phyloP scores from a whole-genome alignment of 2,329 filamentous ascomycete species.

The Colletotrichum sp. region DNA sequence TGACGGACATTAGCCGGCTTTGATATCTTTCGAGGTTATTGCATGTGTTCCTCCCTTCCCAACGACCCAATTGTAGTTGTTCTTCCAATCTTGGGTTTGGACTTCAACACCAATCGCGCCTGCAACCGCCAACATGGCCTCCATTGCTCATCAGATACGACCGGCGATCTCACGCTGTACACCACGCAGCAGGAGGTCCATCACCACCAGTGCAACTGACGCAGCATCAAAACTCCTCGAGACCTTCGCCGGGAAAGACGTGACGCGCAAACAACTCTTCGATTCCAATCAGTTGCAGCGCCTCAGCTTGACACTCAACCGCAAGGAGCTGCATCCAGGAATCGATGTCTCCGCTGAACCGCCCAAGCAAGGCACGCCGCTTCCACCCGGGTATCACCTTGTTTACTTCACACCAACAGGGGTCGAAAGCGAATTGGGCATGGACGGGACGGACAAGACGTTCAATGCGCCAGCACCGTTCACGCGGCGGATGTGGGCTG shows the following conservation, averaged over 20 bases:
- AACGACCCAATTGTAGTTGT: neutral
- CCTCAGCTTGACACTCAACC: conserved; percentile 62
- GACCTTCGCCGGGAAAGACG: conserved; percentile 30
- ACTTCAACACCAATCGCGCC: neutral
- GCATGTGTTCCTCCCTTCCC: neutral
- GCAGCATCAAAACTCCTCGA: conserved; percentile 36
- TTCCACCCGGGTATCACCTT: conserved; percentile 67
- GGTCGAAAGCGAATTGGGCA: conserved; percentile 57
- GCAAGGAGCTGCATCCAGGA: conserved; percentile 42
- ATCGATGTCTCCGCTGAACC: conserved; percentile 41
- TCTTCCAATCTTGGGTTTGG: neutral
- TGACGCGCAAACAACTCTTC: conserved; percentile 49
- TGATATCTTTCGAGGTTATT: neutral
- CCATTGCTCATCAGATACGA: neutral
- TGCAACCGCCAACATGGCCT: neutral
- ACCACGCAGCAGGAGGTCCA: neutral
- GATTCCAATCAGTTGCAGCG: conserved; percentile 70
- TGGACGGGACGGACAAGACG: conserved; percentile 64
- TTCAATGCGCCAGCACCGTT: conserved; percentile 67
- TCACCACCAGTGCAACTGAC: neutral
- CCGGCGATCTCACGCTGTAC: neutral
- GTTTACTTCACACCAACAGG: conserved; percentile 67
- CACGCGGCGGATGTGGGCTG: conserved; percentile 72
- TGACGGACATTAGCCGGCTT: neutral
- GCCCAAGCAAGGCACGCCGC: conserved; percentile 47